These are phyloP conservation scores for Nemania sp. DNA, from an alignment of 2,329 filamentous ascomycete species.

Conservation along the genomic window DNA sequence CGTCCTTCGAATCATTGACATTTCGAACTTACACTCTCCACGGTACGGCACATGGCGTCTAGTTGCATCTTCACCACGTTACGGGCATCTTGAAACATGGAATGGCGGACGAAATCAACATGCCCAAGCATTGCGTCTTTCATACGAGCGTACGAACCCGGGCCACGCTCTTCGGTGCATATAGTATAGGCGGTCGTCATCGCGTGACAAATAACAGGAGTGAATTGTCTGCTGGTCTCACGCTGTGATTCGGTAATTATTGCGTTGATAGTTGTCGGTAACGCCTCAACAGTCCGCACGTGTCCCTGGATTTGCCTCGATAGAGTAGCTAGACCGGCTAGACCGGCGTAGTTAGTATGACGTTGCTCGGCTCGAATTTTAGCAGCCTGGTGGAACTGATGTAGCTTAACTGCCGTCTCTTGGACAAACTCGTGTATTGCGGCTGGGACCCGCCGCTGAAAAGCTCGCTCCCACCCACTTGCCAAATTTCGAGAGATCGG, in stretches of 20 bases:
- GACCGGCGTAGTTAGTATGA: slow-evolving; percentile 27
- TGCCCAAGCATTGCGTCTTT: slow-evolving; percentile 52
- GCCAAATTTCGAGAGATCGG: slow-evolving; percentile 30
- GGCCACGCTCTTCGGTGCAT: slow-evolving; percentile 48
- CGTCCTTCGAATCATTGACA: no score
- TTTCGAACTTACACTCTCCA: slow-evolving; percentile 23
- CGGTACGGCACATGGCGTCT: slow-evolving; percentile 38
- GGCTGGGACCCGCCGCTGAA: slow-evolving; percentile 31
- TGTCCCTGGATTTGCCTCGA: slow-evolving; percentile 45
- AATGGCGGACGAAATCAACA: slow-evolving; percentile 43
- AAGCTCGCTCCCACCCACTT: slow-evolving; percentile 36
- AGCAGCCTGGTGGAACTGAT: slow-evolving; percentile 33
- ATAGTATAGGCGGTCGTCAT: slow-evolving; percentile 52
- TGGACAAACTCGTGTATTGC: slow-evolving; percentile 27
- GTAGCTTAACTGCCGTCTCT: slow-evolving; percentile 22
- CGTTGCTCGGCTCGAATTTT: slow-evolving; percentile 27
- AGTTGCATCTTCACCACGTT: slow-evolving; percentile 47
- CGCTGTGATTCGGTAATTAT: slow-evolving; percentile 51
- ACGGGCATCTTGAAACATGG: slow-evolving; percentile 55
- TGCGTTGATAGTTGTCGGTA: slow-evolving; percentile 39
- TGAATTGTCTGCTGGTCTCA: slow-evolving; percentile 58
- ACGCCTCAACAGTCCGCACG: slow-evolving; percentile 44
- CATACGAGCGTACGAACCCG: slow-evolving; percentile 55
- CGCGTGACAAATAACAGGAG: slow-evolving; percentile 47
- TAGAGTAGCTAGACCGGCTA: slow-evolving; percentile 39